phyloP scores from a whole-genome alignment of 192 early-diverging fungal genomes.

The Phlyctochytrium planicorne region DNA sequence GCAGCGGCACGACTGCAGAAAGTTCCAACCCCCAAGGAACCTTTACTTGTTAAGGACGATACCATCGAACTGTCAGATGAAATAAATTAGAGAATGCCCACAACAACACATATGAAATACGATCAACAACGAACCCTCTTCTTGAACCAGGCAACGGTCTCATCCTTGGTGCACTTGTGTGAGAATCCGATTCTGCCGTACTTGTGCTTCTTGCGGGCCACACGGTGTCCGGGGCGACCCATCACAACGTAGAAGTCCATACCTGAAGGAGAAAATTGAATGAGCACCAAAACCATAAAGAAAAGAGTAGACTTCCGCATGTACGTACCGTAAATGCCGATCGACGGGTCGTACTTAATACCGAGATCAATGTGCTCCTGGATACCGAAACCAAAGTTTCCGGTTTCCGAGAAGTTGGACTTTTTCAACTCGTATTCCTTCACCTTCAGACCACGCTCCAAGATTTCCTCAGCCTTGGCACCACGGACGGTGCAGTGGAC shows the following conservation, averaged over 20 bases:
- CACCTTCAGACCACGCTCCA: constrained; percentile 99
- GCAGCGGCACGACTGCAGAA: too few species aligned
- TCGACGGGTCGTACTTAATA: constrained; percentile 99
- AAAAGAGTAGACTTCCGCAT: constrained; percentile 18
- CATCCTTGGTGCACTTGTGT: constrained; percentile 94
- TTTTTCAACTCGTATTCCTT: constrained; percentile 98
- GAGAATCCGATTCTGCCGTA: constrained; percentile 78
- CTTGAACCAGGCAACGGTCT: constrained; percentile 99
- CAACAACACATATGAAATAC: background rate
- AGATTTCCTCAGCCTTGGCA: constrained; percentile 92
- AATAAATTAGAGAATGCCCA: constrained; percentile 20
- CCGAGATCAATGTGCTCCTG: constrained; percentile 99
- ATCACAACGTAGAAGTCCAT: constrained; percentile 99
- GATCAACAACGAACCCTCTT: constrained; percentile 59
- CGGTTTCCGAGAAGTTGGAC: constrained; percentile 95
- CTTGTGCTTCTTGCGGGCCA: constrained; percentile 89
- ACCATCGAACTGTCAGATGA: constrained; percentile 92
- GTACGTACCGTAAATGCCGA: constrained; percentile 87
- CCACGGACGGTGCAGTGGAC: constrained; percentile 99
- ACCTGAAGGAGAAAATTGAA: constrained; percentile 35
- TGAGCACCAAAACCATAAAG: background rate
- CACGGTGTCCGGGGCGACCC: constrained; percentile 95
- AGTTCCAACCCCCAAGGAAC: too few species aligned
- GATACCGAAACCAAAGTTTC: constrained; percentile 99
- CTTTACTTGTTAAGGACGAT: constrained; percentile 85